phyloP scores from a whole-genome alignment of 2,329 filamentous ascomycete species.

The Talaromyces pinophilus region DNA sequence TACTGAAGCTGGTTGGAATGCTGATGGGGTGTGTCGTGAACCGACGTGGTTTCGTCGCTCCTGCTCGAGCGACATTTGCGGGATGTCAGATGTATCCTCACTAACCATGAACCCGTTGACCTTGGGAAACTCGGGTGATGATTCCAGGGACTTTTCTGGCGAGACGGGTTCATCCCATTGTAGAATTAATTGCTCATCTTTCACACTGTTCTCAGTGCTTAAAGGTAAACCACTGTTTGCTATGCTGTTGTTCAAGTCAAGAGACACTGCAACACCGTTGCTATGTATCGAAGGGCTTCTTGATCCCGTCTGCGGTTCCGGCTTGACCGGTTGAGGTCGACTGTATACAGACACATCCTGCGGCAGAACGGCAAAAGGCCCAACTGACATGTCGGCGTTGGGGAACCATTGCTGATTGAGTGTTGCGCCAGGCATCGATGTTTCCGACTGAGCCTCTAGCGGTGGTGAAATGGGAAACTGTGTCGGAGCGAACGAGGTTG shows the following conservation, averaged over 20 bases:
- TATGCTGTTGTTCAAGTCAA: constrained; percentile 37
- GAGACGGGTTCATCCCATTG: constrained; percentile 33
- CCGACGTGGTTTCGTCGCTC: constrained; percentile 30
- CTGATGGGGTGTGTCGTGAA: constrained; percentile 33
- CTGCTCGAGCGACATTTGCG: constrained; percentile 31
- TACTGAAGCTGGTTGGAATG: constrained; percentile 37
- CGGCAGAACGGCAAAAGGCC: constrained; percentile 1
- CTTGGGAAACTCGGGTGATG: constrained; percentile 30
- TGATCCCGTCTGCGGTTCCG: constrained; percentile 34
- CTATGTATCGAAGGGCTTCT: constrained; percentile 42
- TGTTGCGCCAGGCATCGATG: constrained; percentile 9
- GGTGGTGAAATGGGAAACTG: constrained; percentile 24
- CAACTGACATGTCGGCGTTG: constrained; percentile 6
- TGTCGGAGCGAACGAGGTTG: constrained; percentile 9
- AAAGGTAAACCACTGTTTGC: constrained; percentile 35
- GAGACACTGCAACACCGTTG: constrained; percentile 34
- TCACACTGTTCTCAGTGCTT: constrained; percentile 35
- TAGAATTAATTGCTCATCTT: constrained; percentile 32
- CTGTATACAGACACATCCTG: constrained; percentile 14
- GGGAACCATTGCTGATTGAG: constrained; percentile 33
- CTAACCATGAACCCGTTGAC: constrained; percentile 41
- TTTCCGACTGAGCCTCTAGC: constrained; percentile 23
- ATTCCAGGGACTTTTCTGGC: constrained; percentile 27
- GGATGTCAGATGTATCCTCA: constrained; percentile 35
- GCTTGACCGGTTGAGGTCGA: constrained; percentile 16